A percentile compares a stretch with the other conserved stretches of the same genome.
Conservation (phyloP, 805 yeast genomes). For the Candida corydali region DNA sequence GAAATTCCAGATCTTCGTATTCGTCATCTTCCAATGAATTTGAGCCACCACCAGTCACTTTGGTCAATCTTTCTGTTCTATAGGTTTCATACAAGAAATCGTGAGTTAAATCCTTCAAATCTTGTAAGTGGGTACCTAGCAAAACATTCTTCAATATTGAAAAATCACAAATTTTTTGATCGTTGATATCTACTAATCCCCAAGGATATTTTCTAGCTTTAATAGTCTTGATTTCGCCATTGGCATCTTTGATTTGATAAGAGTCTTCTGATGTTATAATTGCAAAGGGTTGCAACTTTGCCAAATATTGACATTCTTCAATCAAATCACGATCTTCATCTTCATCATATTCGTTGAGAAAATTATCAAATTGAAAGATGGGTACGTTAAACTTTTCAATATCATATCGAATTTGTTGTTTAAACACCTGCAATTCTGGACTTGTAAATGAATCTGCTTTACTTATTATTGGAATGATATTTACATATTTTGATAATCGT, state of each 20-base stretch:
- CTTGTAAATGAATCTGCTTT: constrained; percentile 31
- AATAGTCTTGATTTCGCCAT: constrained; percentile 48
- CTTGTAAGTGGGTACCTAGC: constrained; percentile 80
- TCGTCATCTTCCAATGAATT: constrained; percentile 13
- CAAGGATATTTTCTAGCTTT: constrained; percentile 77
- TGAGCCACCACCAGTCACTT: constrained; percentile 40
- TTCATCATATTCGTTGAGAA: constrained; percentile 50
- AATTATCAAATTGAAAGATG: constrained; percentile 64
- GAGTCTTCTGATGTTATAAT: constrained; percentile 62
- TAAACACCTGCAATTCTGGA: constrained; percentile 23
- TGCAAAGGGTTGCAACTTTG: constrained; percentile 72
- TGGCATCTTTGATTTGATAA: constrained; percentile 57
- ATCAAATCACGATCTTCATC: constrained; percentile 74
- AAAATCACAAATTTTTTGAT: constrained; percentile 51
- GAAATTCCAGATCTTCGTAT: constrained; percentile 22
- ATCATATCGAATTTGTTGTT: constrained; percentile 53
- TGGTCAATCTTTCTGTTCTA: constrained; percentile 71
- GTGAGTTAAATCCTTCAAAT: constrained; percentile 76
- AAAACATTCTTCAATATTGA: constrained; percentile 61
- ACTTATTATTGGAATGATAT: constrained; percentile 36
- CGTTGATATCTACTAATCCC: constrained; percentile 75
- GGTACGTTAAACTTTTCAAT: constrained; percentile 69
- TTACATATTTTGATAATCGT: constrained; percentile 27
- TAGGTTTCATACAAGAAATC: constrained; percentile 73
- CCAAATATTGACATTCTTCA: constrained; percentile 61